Conservation (phyloP, 2,329 filamentous ascomycete species). For the Nemania bipapillata region DNA sequence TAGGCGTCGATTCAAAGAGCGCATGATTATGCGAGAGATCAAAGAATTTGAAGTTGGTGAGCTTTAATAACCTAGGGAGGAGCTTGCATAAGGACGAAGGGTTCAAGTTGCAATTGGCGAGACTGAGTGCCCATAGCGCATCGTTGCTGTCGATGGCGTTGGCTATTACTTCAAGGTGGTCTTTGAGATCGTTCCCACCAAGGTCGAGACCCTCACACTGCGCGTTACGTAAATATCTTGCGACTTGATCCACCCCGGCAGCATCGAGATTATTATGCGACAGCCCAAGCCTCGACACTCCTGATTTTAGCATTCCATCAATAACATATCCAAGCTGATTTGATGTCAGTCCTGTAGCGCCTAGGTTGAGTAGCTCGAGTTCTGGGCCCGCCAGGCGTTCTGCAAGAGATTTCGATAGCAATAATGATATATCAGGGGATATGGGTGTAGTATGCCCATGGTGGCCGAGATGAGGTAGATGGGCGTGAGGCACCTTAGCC, state of each 20-base stretch:
- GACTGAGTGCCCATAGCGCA: constrained; percentile 80
- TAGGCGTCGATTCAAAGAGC: constrained; percentile 79
- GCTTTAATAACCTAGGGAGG: constrained; percentile 75
- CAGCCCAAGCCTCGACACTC: constrained; percentile 80
- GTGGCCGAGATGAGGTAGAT: constrained; percentile 44
- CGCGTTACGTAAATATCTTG: constrained; percentile 78
- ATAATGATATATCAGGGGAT: constrained; percentile 66
- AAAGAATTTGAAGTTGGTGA: constrained; percentile 83
- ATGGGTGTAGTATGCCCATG: constrained; percentile 49
- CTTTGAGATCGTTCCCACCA: constrained; percentile 79
- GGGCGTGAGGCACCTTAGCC: constrained; percentile 41
- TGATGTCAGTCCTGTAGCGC: constrained; percentile 78
- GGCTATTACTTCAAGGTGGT: constrained; percentile 65
- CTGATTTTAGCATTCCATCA: constrained; percentile 82
- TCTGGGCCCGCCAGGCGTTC: constrained; percentile 79
- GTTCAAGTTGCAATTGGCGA: constrained; percentile 85
- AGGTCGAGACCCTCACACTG: constrained; percentile 89
- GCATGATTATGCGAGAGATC: constrained; percentile 90
- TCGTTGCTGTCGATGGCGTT: constrained; percentile 63
- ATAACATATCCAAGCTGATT: constrained; percentile 79
- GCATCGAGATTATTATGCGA: constrained; percentile 82
- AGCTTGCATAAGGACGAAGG: constrained; percentile 78
- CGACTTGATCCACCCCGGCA: constrained; percentile 78
- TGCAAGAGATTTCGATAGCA: constrained; percentile 79
- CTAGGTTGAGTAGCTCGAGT: constrained; percentile 84